These are phyloP conservation scores for Musa troglodytarum DNA, from an alignment of 176 grass and related monocot species.

Conservation along the genomic window DNA sequence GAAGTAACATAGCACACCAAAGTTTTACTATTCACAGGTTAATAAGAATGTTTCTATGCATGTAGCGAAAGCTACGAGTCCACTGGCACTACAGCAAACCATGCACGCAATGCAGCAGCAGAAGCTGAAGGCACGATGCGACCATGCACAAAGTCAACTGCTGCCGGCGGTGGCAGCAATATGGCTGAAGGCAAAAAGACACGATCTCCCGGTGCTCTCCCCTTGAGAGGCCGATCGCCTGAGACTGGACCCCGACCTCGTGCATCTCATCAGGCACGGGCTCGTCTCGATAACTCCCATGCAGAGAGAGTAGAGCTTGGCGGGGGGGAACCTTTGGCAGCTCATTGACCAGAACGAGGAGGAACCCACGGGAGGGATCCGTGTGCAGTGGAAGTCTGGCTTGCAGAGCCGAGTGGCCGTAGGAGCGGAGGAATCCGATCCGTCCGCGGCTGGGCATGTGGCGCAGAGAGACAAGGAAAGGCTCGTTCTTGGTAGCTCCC, in stretches of 20 bases:
- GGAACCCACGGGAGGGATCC: constrained; percentile 43
- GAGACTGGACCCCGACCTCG: constrained; percentile 43
- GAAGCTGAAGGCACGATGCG: no score
- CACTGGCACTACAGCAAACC: no score
- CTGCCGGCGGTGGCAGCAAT: constrained; percentile 45
- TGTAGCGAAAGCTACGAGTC: no score
- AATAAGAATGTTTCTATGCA: no score
- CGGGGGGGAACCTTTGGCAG: constrained; percentile 61
- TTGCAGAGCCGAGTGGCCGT: constrained; percentile 40
- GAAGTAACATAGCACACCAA: no score
- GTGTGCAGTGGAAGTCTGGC: constrained; percentile 42
- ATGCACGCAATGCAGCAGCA: no score
- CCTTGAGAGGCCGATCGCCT: constrained; percentile 53
- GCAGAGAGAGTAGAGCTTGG: constrained; percentile 74
- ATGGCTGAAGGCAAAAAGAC: constrained; percentile 53
- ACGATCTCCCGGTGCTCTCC: constrained; percentile 45
- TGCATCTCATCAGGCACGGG: constrained; percentile 50
- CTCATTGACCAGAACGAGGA: constrained; percentile 78
- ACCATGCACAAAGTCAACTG: constrained; percentile 8
- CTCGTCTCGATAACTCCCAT: constrained; percentile 65
- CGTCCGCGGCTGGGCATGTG: constrained; percentile 55
- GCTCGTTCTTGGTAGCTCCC: constrained; percentile 50
- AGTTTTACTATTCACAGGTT: no score
- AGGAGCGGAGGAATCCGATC: constrained; percentile 31
- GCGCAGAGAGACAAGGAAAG: constrained; percentile 73